A percentile compares a stretch with the other conserved stretches of the same genome.
Evolutionary conservation across 768 basidiomycete species (phyloP).

Genomic region (Chalciporus chontae): DNA sequence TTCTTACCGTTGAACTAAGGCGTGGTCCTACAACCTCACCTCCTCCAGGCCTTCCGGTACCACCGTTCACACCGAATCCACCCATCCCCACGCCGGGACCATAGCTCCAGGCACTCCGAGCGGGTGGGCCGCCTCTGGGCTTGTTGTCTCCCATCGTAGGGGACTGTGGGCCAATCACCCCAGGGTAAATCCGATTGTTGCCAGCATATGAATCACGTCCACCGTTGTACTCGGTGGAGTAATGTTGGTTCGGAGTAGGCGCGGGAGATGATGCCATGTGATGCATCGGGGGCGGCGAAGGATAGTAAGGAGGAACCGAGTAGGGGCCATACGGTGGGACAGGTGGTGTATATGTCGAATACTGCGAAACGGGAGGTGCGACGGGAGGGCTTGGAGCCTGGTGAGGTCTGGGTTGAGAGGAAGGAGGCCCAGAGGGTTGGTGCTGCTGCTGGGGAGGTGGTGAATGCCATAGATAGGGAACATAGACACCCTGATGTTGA

Average conservation of each 20-base stretch:
- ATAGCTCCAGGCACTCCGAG: constrained; percentile 63
- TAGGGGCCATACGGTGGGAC: constrained; percentile 35
- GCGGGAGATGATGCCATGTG: constrained; percentile 25
- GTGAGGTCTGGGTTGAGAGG: constrained; percentile 38
- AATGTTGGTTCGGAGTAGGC: constrained; percentile 27
- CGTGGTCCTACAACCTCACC: constrained; percentile 63
- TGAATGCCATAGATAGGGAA: too few species aligned
- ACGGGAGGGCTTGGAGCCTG: constrained; percentile 29
- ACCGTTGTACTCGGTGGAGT: constrained; percentile 28
- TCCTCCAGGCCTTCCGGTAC: constrained; percentile 25
- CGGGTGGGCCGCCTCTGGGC: constrained; percentile 35
- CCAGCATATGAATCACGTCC: constrained; percentile 23
- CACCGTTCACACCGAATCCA: constrained; percentile 35
- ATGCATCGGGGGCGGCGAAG: constrained; percentile 30
- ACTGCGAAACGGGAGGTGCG: constrained; percentile 31
- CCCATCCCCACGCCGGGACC: constrained; percentile 58
- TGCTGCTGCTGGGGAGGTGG: too few species aligned
- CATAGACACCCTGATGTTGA: too few species aligned
- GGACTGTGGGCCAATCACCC: constrained; percentile 31
- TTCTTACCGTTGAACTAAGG: constrained; percentile 47
- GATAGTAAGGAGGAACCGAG: constrained; percentile 33
- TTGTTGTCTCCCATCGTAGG: constrained; percentile 27
- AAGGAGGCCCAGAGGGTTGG: constrained; percentile 30
- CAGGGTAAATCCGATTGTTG: constrained; percentile 23
- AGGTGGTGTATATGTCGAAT: constrained; percentile 30